A percentile compares a stretch with the other conserved stretches of the same genome.
phyloP scores from a whole-genome alignment of 495 filamentous ascomycete species.

The Tuber umbilicatum region DNA sequence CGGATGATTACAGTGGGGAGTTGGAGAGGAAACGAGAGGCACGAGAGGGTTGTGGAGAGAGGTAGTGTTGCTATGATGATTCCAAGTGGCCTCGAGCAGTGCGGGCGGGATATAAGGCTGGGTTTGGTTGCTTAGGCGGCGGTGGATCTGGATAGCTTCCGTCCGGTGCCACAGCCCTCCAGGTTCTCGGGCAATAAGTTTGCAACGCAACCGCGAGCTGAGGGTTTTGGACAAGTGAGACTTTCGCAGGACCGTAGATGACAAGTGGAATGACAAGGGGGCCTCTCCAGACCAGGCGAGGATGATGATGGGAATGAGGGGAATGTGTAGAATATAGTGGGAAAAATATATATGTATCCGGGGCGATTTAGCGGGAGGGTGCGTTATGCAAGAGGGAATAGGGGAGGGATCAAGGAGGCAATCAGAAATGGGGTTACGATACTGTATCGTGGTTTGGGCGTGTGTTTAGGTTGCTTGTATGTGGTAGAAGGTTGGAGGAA shows the following conservation, averaged over 20 bases:
- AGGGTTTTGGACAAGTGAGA: neutral
- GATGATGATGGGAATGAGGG: neutral
- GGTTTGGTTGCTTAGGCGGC: neutral
- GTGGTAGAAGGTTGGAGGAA: neutral
- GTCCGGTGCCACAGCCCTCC: neutral
- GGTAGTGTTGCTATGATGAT: neutral
- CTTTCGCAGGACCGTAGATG: neutral
- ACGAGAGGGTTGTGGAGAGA: neutral
- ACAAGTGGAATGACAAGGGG: neutral
- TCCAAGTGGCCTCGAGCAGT: neutral
- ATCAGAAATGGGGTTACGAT: neutral
- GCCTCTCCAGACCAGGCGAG: neutral
- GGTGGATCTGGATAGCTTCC: neutral
- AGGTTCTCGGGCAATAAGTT: neutral
- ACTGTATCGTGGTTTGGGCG: neutral
- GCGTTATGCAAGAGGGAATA: neutral
- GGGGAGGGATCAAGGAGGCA: neutral
- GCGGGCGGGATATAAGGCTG: neutral
- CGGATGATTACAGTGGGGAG: neutral
- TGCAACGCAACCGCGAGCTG: neutral
- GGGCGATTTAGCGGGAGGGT: neutral
- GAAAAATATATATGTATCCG: neutral
- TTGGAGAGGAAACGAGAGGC: neutral
- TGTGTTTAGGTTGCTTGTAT: neutral
- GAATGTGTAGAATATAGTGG: neutral